These are phyloP conservation scores for Nakaseomyces uthaithaninus DNA, from an alignment of 1,139 yeast species.

Conservation along the genomic window DNA sequence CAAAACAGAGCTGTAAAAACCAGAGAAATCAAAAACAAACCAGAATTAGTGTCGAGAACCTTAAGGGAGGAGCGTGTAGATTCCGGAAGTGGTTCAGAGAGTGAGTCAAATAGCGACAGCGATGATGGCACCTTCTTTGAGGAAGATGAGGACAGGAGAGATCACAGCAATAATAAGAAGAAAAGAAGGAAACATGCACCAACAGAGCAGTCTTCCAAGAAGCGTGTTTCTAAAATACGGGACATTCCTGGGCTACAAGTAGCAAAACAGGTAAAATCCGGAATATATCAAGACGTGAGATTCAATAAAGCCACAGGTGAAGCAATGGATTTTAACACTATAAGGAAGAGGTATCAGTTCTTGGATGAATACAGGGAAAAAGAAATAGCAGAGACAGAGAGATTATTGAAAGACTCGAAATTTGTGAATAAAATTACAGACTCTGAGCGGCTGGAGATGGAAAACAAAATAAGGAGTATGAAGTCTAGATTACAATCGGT, in stretches of 20 bases:
- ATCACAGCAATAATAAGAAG: conserved; percentile 21
- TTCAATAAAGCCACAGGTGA: conserved; percentile 87
- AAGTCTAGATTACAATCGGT: conserved; percentile 71
- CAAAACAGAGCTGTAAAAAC: conserved; percentile 10
- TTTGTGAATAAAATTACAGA: conserved; percentile 38
- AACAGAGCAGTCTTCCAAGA: conserved; percentile 59
- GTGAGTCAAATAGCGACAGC: conserved; percentile 7
- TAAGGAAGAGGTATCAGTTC: conserved; percentile 72
- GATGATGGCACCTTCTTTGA: conserved; percentile 25
- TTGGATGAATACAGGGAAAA: conserved; percentile 73
- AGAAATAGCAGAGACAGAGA: conserved; percentile 58
- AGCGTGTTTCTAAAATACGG: conserved; percentile 53
- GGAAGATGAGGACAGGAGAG: conserved; percentile 21
- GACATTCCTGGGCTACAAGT: conserved; percentile 62
- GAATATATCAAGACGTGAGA: conserved; percentile 66
- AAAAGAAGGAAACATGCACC: conserved; percentile 71
- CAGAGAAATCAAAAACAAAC: conserved; percentile 3
- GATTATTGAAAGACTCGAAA: conserved; percentile 50
- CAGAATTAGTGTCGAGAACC: conserved; percentile 11
- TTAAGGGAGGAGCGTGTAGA: conserved; percentile 15
- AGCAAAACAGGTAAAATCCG: conserved; percentile 33
- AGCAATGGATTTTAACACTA: conserved; percentile 59
- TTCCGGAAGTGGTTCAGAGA: conserved; percentile 21
- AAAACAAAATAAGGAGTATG: conserved; percentile 48
- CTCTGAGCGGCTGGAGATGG: conserved; percentile 47